A percentile compares a stretch with the other conserved stretches of the same genome.
Evolutionary conservation across 2,329 filamentous ascomycete species (phyloP).

Genomic region (Aspergillus tubingensis): DNA sequence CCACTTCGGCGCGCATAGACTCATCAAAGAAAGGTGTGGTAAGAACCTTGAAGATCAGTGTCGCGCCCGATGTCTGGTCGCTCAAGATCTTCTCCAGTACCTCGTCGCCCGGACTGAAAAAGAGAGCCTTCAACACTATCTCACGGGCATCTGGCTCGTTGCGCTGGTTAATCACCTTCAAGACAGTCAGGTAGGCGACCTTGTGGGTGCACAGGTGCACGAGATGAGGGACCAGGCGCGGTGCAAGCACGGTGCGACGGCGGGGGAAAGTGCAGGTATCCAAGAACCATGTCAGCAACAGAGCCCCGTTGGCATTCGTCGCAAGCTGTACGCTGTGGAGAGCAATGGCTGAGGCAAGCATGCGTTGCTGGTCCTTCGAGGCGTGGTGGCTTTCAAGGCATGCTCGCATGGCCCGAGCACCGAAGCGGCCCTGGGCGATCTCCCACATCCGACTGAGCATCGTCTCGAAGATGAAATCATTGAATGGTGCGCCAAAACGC

Average conservation of each 20-base stretch:
- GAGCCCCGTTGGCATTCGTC: constrained; percentile 91
- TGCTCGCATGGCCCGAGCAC: constrained; percentile 92
- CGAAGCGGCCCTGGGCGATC: constrained; percentile 87
- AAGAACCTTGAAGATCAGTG: constrained; percentile 96
- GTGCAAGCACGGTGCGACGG: constrained; percentile 86
- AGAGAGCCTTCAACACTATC: constrained; percentile 83
- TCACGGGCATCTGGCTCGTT: constrained; percentile 91
- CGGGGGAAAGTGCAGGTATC: constrained; percentile 96
- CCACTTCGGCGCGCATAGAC: constrained; percentile 78
- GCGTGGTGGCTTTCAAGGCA: constrained; percentile 95
- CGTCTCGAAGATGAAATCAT: constrained; percentile 96
- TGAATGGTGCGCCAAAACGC: constrained; percentile 84
- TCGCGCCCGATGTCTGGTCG: constrained; percentile 89
- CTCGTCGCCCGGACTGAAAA: constrained; percentile 86
- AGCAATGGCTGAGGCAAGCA: constrained; percentile 93
- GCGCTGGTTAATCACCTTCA: constrained; percentile 98
- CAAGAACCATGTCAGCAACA: constrained; percentile 95
- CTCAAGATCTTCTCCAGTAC: constrained; percentile 85
- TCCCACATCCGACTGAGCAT: constrained; percentile 97
- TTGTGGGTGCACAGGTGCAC: constrained; percentile 98
- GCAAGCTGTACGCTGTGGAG: constrained; percentile 94
- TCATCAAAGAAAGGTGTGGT: constrained; percentile 98
- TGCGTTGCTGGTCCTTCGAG: constrained; percentile 90
- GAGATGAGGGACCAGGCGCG: constrained; percentile 86
- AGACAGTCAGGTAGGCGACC: constrained; percentile 92